Conservation (phyloP, 2,329 filamentous ascomycete species). For the Dothistroma pini region DNA sequence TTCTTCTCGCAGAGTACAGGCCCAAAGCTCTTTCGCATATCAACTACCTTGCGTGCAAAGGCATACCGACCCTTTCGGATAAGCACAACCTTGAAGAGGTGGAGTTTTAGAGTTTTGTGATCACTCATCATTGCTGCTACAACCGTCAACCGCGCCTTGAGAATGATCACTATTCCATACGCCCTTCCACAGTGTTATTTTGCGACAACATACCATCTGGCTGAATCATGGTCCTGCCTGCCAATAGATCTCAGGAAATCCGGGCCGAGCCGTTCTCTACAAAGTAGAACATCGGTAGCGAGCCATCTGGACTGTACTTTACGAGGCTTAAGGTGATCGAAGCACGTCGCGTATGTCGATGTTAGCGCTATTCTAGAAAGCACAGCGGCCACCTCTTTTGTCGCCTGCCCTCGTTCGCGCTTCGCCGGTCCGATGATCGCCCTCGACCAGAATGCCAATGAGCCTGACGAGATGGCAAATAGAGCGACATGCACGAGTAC, state of each 20-base stretch:
- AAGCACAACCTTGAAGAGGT: neutral
- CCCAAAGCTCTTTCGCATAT: neutral
- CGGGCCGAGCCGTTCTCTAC: neutral
- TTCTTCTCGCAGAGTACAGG: too few relatives aligned
- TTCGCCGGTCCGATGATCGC: too few relatives aligned
- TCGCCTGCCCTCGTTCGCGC: neutral
- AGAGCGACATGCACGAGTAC: neutral
- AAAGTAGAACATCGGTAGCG: too few relatives aligned
- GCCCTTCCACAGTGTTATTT: neutral
- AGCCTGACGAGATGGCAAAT: neutral
- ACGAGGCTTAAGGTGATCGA: too few relatives aligned
- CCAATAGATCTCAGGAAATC: neutral
- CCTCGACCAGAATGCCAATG: neutral
- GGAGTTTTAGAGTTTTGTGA: slow-evolving; percentile 3
- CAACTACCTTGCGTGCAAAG: neutral
- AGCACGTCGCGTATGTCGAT: too few relatives aligned
- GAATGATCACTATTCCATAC: neutral
- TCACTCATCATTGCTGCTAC: slow-evolving; percentile 8
- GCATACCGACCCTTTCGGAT: neutral
- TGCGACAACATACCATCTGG: neutral
- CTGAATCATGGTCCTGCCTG: neutral
- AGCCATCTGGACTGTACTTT: too few relatives aligned
- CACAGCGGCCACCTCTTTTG: neutral
- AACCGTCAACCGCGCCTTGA: neutral
- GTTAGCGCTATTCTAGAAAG: neutral